These are phyloP conservation scores for Lactifluus pinguis DNA, from an alignment of 768 basidiomycete species.

Conservation along the genomic window DNA sequence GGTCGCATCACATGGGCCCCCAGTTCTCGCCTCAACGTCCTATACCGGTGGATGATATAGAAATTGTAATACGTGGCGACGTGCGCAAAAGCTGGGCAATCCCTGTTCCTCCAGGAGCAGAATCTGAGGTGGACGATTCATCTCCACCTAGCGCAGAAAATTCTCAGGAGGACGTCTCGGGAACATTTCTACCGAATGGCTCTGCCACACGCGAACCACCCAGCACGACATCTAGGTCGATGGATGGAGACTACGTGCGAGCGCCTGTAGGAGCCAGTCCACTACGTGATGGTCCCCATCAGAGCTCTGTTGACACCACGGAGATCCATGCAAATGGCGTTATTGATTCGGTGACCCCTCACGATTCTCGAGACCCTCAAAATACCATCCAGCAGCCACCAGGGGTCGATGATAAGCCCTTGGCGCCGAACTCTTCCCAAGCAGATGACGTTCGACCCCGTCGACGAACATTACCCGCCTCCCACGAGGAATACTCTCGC, in stretches of 20 bases:
- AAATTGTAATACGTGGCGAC: slow-evolving; percentile 6
- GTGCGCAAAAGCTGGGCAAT: not conserved
- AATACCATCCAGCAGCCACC: not conserved
- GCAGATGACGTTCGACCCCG: slow-evolving; percentile 7
- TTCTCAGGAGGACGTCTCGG: not conserved
- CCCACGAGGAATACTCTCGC: slow-evolving; percentile 32
- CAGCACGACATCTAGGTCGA: not conserved
- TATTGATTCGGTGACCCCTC: not conserved
- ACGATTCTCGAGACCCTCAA: not conserved
- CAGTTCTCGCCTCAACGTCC: not conserved
- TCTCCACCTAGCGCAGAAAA: not conserved
- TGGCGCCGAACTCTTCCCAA: not conserved
- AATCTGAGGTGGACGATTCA: not conserved
- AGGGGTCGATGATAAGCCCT: not conserved
- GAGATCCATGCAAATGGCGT: not conserved
- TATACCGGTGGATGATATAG: not conserved
- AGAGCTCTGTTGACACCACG: not conserved
- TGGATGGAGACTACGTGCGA: not conserved
- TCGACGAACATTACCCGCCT: slow-evolving; percentile 17
- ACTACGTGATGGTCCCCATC: not conserved
- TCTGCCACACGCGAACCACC: not conserved
- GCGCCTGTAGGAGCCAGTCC: not conserved
- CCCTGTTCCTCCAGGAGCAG: not conserved
- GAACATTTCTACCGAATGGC: not conserved
- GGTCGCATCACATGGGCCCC: not conserved